phyloP scores from a whole-genome alignment of 2,329 filamentous ascomycete genomes.

The Plectosphaerella plurivora region DNA sequence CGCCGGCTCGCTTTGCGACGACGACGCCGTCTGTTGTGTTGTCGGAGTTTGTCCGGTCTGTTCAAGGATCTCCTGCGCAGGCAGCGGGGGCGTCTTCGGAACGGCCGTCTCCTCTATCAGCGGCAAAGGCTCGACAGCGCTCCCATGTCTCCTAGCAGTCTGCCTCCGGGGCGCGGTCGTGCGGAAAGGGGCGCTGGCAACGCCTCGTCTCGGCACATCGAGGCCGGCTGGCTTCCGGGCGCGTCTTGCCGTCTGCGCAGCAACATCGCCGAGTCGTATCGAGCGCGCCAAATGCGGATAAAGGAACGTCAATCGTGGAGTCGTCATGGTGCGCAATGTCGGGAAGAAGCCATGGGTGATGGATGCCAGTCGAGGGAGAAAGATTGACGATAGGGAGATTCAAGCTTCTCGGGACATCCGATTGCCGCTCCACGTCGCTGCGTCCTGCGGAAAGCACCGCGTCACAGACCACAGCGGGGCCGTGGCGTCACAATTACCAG shows the following conservation, averaged over 20 bases:
- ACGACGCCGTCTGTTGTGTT: neutral
- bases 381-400: neutral
- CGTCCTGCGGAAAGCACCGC: too few relatives aligned
- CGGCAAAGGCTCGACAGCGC: conserved; percentile 51
- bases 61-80: neutral
- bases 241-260: conserved; percentile 30
- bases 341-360: neutral
- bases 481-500: too few relatives aligned
- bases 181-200: conserved; percentile 28
- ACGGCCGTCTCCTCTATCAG: conserved; percentile 15
- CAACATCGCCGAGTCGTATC: conserved; percentile 39
- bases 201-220: conserved; percentile 21
- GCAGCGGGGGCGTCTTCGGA: conserved; percentile 14
- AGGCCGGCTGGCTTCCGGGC: conserved; percentile 21
- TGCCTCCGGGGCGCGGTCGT: conserved; percentile 27
- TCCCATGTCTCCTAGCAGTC: conserved; percentile 54
- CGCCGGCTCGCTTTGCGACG: neutral
- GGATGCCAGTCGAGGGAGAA: neutral
- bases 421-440: too few relatives aligned
- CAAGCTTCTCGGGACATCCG: neutral
- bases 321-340: conserved; percentile 46
- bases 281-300: conserved; percentile 64
- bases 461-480: too few relatives aligned
- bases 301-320: conserved; percentile 60
- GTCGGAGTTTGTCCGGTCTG: neutral